Evolutionary conservation across 148 eudicot genomes (phyloP), one percentile per base, ranked within the genome.

Genomic region (Vaccinium vitisidaea): DNA sequence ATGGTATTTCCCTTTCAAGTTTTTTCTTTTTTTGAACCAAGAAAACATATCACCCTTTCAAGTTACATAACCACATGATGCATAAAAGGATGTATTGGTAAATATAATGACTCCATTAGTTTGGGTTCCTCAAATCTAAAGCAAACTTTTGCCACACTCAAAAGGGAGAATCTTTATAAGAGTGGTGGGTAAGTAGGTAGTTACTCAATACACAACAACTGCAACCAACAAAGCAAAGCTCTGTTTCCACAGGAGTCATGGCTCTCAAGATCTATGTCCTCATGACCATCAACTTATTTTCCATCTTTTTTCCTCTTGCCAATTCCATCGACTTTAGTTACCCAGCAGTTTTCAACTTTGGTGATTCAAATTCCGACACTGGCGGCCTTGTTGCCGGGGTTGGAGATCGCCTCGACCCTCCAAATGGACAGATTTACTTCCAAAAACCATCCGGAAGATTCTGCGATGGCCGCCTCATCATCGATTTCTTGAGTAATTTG

Each of bases 271-370:
- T 69, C 84, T 74, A 77, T 39, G 58, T 79, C 84, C 77, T 84
- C 27, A 89, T 50, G 4, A 23, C 80, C 70, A 36, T 92, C 83
- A 25, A 88, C 81, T 58, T 90, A 18, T 79, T 89, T 78, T 88
- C 87, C 79, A 83, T 87, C 25, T 85, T 19, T 18, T 63, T 86
- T 25, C 87, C 89, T 77, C 83, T 46, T 70, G 48, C 88, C 65
- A 84, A 27, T 81, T 86, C 93, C 85, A 89, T 92, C 21, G 92
- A 90, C 78, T 95, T 94, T 89, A 89, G 90, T 75, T 93, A 91
- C 86, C 98, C 99, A 13, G 99, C 98, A 75, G 94, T 94, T 23
- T 95, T 97, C 92, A 97, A 93, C 84, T 97, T 97, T 19, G 99
- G 99, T 0, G 99, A 95, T 82, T 97, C 98, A 1, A 97, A 97